phyloP scores from a whole-genome alignment of 2,329 filamentous ascomycete genomes.

The Talaromyces sp. region DNA sequence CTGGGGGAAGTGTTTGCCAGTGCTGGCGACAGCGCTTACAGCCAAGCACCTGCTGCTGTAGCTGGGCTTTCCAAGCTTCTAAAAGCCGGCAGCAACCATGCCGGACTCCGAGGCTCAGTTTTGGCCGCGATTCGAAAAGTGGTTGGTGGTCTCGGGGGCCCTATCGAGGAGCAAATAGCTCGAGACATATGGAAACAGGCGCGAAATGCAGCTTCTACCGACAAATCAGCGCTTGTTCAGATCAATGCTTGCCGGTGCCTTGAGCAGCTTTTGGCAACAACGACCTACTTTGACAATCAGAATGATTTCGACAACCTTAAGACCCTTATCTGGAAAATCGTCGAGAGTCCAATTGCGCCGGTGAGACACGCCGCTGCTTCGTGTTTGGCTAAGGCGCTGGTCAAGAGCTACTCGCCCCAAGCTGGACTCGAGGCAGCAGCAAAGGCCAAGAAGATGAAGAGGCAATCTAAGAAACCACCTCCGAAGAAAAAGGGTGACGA shows the following conservation, averaged over 20 bases:
- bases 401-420: slow-evolving; percentile 69
- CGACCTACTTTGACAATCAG: slow-evolving; percentile 77
- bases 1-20: slow-evolving; percentile 82
- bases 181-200: slow-evolving; percentile 91
- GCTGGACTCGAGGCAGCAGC: slow-evolving; percentile 47
- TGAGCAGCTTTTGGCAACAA: slow-evolving; percentile 64
- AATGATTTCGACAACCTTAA: slow-evolving; percentile 88
- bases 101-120: slow-evolving; percentile 72
- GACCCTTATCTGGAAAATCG: slow-evolving; percentile 73
- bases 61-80: slow-evolving; percentile 69
- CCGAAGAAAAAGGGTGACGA: slow-evolving; percentile 52
- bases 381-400: slow-evolving; percentile 74
- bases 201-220: slow-evolving; percentile 65
- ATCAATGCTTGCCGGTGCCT: slow-evolving; percentile 73
- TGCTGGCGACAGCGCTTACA: slow-evolving; percentile 90
- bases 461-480: slow-evolving; percentile 59
- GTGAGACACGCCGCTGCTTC: slow-evolving; percentile 83
- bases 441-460: slow-evolving; percentile 65
- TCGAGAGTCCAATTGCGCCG: slow-evolving; percentile 68
- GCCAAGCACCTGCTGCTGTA: slow-evolving; percentile 69
- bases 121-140: slow-evolving; percentile 73
- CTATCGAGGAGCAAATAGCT: slow-evolving; percentile 77
- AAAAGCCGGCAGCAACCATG: slow-evolving; percentile 72
- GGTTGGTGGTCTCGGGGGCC: slow-evolving; percentile 64
- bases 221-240: slow-evolving; percentile 79